These are phyloP conservation scores for Dorcoceras hygrometricum DNA, from an alignment of 257 asterid genomes.

Conservation along the genomic window DNA sequence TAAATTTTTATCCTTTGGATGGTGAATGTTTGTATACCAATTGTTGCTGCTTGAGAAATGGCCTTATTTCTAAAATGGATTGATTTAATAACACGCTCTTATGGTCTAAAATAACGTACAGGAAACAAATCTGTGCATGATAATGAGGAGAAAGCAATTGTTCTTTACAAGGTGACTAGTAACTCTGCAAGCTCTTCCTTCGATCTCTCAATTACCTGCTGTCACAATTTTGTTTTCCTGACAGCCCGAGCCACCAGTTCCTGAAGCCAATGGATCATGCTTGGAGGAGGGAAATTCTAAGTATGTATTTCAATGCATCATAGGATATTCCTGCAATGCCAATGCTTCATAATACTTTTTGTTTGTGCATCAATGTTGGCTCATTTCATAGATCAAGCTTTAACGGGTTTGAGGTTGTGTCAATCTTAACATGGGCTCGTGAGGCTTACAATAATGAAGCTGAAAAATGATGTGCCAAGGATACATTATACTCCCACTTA, in stretches of 20 bases:
- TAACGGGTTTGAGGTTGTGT: conserved; percentile 3
- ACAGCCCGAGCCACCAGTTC: conserved; percentile 64
- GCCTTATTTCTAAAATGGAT: background rate
- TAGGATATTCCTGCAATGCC: conserved; percentile 26
- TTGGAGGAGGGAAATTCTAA: conserved; percentile 61
- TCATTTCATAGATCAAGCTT: conserved; percentile 16
- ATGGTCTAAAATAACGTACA: conserved; percentile 41
- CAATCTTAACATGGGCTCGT: conserved; percentile 3
- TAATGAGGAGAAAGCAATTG: conserved; percentile 78
- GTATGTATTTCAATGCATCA: conserved; percentile 42
- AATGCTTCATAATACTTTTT: conserved; percentile 9
- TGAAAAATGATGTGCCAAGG: background rate
- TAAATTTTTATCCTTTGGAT: conserved; percentile 16
- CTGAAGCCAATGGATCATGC: conserved; percentile 52
- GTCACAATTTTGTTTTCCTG: conserved; percentile 27
- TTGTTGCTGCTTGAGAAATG: background rate
- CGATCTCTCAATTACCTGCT: conserved; percentile 12
- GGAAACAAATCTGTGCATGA: conserved; percentile 47
- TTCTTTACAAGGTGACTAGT: conserved; percentile 68
- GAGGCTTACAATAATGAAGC: background rate
- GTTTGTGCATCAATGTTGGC: conserved; percentile 2
- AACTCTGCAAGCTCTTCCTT: conserved; percentile 24
- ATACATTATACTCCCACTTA: conserved; percentile 9
- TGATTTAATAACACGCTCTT: too few species aligned
- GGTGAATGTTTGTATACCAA: background rate